These are phyloP conservation scores for Balakata baccata DNA, from an alignment of 345 rosid genomes.

Conservation along the genomic window DNA sequence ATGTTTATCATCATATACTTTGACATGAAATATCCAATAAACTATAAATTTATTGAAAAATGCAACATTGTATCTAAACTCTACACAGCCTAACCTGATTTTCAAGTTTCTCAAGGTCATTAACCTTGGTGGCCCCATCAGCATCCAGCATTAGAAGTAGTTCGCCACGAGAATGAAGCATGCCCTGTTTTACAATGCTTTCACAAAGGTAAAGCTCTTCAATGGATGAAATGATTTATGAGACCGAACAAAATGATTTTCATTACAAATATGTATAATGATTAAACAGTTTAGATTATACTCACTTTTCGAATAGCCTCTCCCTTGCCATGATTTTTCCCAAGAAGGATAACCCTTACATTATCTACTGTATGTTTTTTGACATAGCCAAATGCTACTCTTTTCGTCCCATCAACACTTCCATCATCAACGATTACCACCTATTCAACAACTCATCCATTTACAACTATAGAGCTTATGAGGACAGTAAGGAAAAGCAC, in stretches of 20 bases:
- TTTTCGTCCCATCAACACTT: conserved; percentile 80
- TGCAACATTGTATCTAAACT: not conserved
- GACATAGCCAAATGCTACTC: conserved; percentile 75
- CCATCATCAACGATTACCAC: conserved; percentile 93
- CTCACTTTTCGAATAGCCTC: conserved; percentile 99
- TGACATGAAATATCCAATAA: not conserved
- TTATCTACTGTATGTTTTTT: conserved; percentile 70
- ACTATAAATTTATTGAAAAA: not conserved
- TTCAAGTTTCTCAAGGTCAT: conserved; percentile 93
- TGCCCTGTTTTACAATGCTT: conserved; percentile 96
- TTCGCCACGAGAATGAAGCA: conserved; percentile 98
- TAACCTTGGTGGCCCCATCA: conserved; percentile 97
- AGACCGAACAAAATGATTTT: conserved; percentile 9
- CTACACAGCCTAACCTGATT: conserved; percentile 54
- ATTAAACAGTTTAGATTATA: conserved; percentile 26
- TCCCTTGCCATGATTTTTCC: conserved; percentile 96
- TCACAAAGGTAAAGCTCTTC: conserved; percentile 62
- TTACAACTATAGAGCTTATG: conserved; percentile 6
- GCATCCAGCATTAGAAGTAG: conserved; percentile 97
- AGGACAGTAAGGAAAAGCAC: conserved; percentile 2
- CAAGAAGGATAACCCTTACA: conserved; percentile 81
- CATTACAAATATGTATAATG: conserved; percentile 2
- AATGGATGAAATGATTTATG: conserved; percentile 29
- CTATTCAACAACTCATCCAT: conserved; percentile 35
- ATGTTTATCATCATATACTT: not conserved